Evolutionary conservation across 768 basidiomycete species (phyloP).

Genomic region (Lanmaoa pseudosensibilis): DNA sequence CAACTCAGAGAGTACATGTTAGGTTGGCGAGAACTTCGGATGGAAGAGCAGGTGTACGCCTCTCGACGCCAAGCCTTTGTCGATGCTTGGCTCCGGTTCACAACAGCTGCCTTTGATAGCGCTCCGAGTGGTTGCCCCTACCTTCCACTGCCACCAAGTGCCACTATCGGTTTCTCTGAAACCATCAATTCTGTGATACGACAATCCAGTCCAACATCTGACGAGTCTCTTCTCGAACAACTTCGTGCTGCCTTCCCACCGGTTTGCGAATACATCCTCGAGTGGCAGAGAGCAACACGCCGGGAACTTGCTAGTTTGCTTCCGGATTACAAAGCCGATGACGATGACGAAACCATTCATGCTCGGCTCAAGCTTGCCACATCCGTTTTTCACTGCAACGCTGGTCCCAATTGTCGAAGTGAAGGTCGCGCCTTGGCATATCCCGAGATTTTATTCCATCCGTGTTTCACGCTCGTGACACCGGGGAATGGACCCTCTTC

Average conservation of each 20-base stretch:
- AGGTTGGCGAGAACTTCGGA: conserved; percentile 32
- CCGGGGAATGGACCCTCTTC: conserved; percentile 3
- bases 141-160: conserved; percentile 29
- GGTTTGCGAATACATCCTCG: conserved; percentile 18
- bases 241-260: conserved; percentile 17
- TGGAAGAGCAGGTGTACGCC: conserved; percentile 31
- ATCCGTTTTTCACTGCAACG: conserved; percentile 27
- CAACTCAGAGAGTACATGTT: conserved; percentile 29
- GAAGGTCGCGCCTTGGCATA: conserved; percentile 19
- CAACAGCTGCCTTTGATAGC: conserved; percentile 12
- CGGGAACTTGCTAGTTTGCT: conserved; percentile 31
- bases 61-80: conserved; percentile 27
- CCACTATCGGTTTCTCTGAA: conserved; percentile 25
- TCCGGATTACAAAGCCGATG: conserved; percentile 17
- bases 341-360: conserved; percentile 17
- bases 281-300: conserved; percentile 28
- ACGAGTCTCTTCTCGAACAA: conserved; percentile 16
- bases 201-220: conserved; percentile 7
- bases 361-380: conserved; percentile 29
- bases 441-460: conserved; percentile 31
- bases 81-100: conserved; percentile 29
- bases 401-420: conserved; percentile 12
- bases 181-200: conserved; percentile 28
- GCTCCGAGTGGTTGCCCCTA: conserved; percentile 16
- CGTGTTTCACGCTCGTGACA: conserved; percentile 24